Percentiles rank a stretch among this genome's conserved stretches.
Conservation (phyloP, 352 stramenopile species). For the Achlya hypogyna region DNA sequence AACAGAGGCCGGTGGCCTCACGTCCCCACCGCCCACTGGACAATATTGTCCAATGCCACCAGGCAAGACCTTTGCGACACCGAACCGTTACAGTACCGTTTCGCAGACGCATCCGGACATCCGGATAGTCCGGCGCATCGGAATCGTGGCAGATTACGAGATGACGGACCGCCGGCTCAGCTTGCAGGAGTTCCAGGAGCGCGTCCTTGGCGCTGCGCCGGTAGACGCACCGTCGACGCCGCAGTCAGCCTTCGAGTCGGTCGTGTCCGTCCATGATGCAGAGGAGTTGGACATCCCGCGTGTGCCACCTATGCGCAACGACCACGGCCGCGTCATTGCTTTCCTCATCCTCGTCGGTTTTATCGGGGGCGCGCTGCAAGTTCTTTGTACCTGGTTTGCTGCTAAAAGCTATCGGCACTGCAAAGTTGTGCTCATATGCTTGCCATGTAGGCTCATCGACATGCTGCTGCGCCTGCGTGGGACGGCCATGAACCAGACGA, state of each 20-base stretch:
- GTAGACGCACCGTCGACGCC: background rate
- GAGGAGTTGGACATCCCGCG: background rate
- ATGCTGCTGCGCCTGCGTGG: background rate
- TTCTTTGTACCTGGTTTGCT: conserved; percentile 7
- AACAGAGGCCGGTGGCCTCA: no score
- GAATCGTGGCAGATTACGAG: background rate
- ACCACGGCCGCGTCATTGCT: background rate
- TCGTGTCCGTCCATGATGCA: background rate
- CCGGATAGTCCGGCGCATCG: background rate
- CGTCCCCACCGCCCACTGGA: no score
- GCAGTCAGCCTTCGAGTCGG: background rate
- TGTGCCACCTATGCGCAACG: background rate
- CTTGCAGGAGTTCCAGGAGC: background rate
- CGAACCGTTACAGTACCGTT: no score
- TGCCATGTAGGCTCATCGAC: background rate
- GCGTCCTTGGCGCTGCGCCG: background rate
- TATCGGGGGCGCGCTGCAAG: conserved; percentile 62
- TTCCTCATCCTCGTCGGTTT: conserved; percentile 76
- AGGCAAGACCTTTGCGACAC: no score
- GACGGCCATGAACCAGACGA: background rate
- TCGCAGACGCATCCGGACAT: background rate
- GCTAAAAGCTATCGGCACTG: background rate
- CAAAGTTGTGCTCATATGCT: background rate
- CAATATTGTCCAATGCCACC: no score
- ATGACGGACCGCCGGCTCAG: background rate